Evolutionary conservation across 2,329 filamentous ascomycete species (phyloP), one percentile per base, ranked within the genome.

Genomic region (Cladorrhinum sp.): DNA sequence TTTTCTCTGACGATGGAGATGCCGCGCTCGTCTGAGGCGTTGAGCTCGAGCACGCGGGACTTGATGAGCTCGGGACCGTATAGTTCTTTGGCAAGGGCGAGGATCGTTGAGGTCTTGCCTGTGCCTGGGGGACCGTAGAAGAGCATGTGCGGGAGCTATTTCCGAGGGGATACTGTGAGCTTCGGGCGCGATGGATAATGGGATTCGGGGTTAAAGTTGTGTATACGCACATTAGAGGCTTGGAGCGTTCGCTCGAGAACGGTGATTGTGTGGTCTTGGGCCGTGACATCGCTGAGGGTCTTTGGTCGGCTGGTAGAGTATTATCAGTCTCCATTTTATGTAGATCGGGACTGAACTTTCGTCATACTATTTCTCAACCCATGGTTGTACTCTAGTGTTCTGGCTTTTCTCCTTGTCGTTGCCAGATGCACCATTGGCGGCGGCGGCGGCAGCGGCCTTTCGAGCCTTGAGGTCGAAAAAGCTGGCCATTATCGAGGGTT

Each of bases 321-420:
- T n/a, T 51, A 69, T 79, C 58, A 78, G 58, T 58, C 57, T 4
- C 55, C 4, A 24, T 50, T 50, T 20, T n/a, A n/a, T n/a, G n/a
- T n/a, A n/a, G n/a, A n/a, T n/a, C n/a, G n/a, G n/a, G n/a, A 45
- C n/a, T 18, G 6, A 7, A 36, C 24, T 36, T 22, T 25, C 2
- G n/a, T n/a, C 83, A 64, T 80, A 96, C 93, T 97, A 98, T 90
- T 98, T 98, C 80, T 98, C 95, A 57, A 98, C 93, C 95, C 95
- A 99, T 70, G 95, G 95, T 72, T 97, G 93, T 67, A 87, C 81
- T 70, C 84, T 84, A 67, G 82, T 82, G 27, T 80, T 80, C 62
- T 90, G 85, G 71, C 85, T 88, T 65, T 82, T 83, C 63, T 87
- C 82, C 58, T 81, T 75, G 75, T 93, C 96, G 57, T 82, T 82